Evolutionary conservation across 257 asterid species (phyloP), one percentile per base, ranked within the genome.

Genomic region (Salvia splendens): DNA sequence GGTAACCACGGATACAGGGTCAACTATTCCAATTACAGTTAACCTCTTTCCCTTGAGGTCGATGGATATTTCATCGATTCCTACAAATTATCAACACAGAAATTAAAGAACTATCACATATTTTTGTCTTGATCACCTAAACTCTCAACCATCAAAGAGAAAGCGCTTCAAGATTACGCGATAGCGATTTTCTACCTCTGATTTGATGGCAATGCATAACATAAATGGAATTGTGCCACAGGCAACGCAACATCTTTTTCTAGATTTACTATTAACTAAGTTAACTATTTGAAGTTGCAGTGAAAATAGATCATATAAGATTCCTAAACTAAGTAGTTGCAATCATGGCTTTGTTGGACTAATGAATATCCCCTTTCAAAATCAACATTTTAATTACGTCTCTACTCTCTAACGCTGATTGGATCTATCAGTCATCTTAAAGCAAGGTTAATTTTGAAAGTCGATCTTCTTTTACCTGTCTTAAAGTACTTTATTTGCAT

Each of bases 11-110:
- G 77, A 71, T 6, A 92, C 89, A 0, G 98, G 98, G 67, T 92
- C 98, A 7, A 89, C 97, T 0, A 85, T 85, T 48, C 98, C 98
- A 5, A 92, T 82, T 24, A 92, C 75, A 0, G 83, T 87, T 45
- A 92, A 79, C 46, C 82, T 92, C 82, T 86, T 86, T 8, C 86
- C 95, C 72, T 87, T 87, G 50, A 89, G 74, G 55, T 89, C 97
- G 47, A 92, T 65, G 15, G 84, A 17, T 32, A 92, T 87, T 63
- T 85, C 90, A 65, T 92, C 85, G 56, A 92, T 92, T 12, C 96
- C 97, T 89, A 68, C 60, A 63, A 55, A 55, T 55, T 55, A 0
- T 1, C 30, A 24, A 24, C 1, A 24, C 30, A 24, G 30, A 24
- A 24, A 24, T 52, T 8, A 52, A 52, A 3, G 14, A 24, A 11